Evolutionary conservation across 2,329 filamentous ascomycete genomes (phyloP).

Genomic region (Magnaporthiopsis rhizophila): DNA sequence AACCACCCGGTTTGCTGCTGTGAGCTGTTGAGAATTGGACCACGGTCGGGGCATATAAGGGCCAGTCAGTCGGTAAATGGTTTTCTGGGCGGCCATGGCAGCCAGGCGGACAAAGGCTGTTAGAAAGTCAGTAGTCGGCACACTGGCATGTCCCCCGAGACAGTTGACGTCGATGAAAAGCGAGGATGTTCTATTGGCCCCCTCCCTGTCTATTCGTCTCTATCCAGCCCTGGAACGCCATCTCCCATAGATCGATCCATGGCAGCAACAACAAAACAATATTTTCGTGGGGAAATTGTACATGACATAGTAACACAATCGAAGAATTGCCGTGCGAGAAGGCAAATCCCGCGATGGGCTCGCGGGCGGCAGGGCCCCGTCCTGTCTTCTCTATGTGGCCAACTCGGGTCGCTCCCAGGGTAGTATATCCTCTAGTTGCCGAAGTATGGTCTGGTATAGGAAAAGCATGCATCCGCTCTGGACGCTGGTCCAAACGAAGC

Average conservation of each 20-base stretch:
- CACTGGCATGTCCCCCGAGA: not conserved
- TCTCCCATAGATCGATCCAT: slow-evolving; percentile 6
- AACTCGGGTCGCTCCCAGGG: slow-evolving; percentile 22
- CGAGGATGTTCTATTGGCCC: slow-evolving; percentile 7
- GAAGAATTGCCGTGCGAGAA: not conserved
- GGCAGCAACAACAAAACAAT: not conserved
- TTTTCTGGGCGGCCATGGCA: not conserved
- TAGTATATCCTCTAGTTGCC: slow-evolving; percentile 56
- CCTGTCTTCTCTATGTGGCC: slow-evolving; percentile 2
- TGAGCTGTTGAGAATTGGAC: too few relatives aligned
- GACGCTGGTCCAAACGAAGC: slow-evolving; percentile 93
- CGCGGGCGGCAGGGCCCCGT: not conserved
- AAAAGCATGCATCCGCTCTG: slow-evolving; percentile 97
- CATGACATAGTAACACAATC: slow-evolving; percentile 2
- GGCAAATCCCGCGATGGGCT: not conserved
- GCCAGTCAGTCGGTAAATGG: too few relatives aligned
- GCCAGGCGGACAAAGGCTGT: too few relatives aligned
- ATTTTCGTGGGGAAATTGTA: not conserved
- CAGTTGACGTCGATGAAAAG: not conserved
- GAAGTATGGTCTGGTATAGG: slow-evolving; percentile 81
- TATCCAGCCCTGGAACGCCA: slow-evolving; percentile 7
- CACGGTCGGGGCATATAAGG: too few relatives aligned
- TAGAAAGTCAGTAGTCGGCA: not conserved
- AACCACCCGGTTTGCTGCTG: too few relatives aligned
- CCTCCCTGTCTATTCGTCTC: slow-evolving; percentile 5